A percentile compares a stretch with the other conserved stretches of the same genome.
phyloP scores from a whole-genome alignment of 768 basidiomycete species.

The Lactarius evosmus region DNA sequence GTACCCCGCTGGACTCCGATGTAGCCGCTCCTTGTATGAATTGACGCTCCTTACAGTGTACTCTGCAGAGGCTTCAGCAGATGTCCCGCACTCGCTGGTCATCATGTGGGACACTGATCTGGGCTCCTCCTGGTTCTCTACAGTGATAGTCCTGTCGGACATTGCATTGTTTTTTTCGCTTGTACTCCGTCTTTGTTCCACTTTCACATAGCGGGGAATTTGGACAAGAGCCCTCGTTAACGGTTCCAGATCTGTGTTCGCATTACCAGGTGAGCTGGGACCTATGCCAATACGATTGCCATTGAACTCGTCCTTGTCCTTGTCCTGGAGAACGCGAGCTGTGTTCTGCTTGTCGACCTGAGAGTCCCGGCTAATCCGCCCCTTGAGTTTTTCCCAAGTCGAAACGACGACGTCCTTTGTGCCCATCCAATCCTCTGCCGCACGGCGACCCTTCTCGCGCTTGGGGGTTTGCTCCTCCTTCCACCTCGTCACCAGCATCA shows the following conservation, averaged over 20 bases:
- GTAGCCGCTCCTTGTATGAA: constrained; percentile 16
- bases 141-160: neutral
- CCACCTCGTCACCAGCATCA: neutral
- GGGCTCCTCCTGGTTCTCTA: neutral
- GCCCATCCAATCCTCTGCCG: neutral
- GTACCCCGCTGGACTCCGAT: constrained; percentile 16
- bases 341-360: neutral
- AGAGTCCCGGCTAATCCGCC: constrained; percentile 4
- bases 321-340: neutral
- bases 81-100: constrained; percentile 14
- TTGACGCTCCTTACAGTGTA: constrained; percentile 12
- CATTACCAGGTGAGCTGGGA: neutral
- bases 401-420: constrained; percentile 9
- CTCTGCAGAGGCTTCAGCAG: constrained; percentile 16
- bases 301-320: neutral
- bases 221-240: neutral
- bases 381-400: constrained; percentile 16
- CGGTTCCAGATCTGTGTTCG: neutral
- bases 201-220: neutral
- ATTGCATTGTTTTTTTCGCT: neutral
- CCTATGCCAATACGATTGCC: neutral
- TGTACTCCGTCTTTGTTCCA: neutral
- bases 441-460: neutral
- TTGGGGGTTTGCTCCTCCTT: constrained; percentile 1
- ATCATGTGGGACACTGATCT: constrained; percentile 1